Percentiles rank a stretch among this genome's conserved stretches.
phyloP scores from a whole-genome alignment of 352 stramenopile species.

The Pilasporangium apinafurcum region DNA sequence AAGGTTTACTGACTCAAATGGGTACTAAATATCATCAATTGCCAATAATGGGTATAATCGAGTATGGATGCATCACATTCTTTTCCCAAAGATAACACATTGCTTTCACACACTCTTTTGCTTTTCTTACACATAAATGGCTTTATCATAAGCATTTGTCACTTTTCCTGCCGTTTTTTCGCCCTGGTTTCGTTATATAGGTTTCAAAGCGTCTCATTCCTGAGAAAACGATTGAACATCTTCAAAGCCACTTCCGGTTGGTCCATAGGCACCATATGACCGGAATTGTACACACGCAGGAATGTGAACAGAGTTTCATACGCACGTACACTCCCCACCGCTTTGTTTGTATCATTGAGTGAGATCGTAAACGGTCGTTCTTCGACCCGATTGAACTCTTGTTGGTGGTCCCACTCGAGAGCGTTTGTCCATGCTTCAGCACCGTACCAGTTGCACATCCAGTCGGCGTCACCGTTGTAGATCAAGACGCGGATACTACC shows the following conservation, averaged over 20 bases:
- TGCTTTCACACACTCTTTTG: no score
- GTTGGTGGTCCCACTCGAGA: conserved; percentile 87
- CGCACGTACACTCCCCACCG: conserved; percentile 14
- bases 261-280: conserved; percentile 36
- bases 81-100: no score
- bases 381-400: conserved; percentile 60
- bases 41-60: no score
- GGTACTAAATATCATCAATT: no score
- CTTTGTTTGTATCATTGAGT: background rate
- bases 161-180: no score
- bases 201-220: conserved; percentile 7
- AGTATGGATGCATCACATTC: no score
- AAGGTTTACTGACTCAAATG: no score
- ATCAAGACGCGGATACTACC: conserved; percentile 81
- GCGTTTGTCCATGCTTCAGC: conserved; percentile 90
- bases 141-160: no score
- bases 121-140: no score
- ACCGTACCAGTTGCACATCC: conserved; percentile 95
- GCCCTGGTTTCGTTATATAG: background rate
- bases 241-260: conserved; percentile 21
- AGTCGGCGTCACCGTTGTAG: conserved; percentile 95
- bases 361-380: conserved; percentile 12
- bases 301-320: conserved; percentile 26
- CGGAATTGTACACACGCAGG: conserved; percentile 32
- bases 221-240: conserved; percentile 45